Conservation (phyloP, 2,329 filamentous ascomycete species). For the Botrytis tulipae region DNA sequence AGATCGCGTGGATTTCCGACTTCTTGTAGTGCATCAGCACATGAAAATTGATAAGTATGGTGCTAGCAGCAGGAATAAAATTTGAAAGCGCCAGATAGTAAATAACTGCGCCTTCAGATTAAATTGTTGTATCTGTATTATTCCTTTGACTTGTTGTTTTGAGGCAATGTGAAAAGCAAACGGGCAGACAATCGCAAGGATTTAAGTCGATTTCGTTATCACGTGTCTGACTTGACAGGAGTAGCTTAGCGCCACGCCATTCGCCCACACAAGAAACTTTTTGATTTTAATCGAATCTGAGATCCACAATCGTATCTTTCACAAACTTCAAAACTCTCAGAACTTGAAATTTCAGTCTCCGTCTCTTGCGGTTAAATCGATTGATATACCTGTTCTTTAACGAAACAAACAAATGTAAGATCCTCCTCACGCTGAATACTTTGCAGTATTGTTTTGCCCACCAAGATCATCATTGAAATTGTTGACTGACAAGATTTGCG, state of each 20-base stretch:
- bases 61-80: not conserved
- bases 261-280: constrained; percentile 19
- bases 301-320: constrained; percentile 19
- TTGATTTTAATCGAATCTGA: constrained; percentile 19
- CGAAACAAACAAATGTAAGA: constrained; percentile 34
- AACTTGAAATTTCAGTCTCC: constrained; percentile 99
- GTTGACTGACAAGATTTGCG: constrained; percentile 30
- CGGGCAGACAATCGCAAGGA: constrained; percentile 1
- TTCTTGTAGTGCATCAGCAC: constrained; percentile 25
- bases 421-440: not conserved
- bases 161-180: constrained; percentile 7
- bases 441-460: not conserved
- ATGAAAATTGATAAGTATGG: constrained; percentile 4
- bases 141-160: constrained; percentile 17
- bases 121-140: constrained; percentile 3
- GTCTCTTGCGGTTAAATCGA: constrained; percentile 98
- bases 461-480: not conserved
- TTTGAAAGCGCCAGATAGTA: not conserved
- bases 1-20: constrained; percentile 25
- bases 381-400: constrained; percentile 84
- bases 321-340: constrained; percentile 24
- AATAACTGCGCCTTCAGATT: constrained; percentile 1
- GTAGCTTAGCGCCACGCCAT: not conserved
- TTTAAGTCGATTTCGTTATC: constrained; percentile 11
- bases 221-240: not conserved